A percentile compares a stretch with the other conserved stretches of the same genome.
Evolutionary conservation across 306 rosid species (phyloP).

Genomic region (Prinsepia uniflora): DNA sequence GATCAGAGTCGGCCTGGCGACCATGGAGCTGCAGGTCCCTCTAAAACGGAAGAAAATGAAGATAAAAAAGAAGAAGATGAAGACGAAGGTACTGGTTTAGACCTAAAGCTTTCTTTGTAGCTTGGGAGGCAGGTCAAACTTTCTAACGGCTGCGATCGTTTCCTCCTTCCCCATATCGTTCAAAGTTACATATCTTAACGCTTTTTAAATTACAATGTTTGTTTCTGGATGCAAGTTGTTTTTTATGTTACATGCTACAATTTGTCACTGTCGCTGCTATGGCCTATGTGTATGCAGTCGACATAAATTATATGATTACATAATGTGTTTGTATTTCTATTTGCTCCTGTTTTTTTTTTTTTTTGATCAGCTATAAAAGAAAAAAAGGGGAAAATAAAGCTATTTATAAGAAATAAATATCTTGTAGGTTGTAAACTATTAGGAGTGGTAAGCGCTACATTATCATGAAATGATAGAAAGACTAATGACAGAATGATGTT

Average conservation of each 20-base stretch:
- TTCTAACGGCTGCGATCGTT: neutral
- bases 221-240: neutral
- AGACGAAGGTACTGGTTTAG: slow-evolving; percentile 28
- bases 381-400: neutral
- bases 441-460: neutral
- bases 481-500: slow-evolving; percentile 3
- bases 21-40: slow-evolving; percentile 20
- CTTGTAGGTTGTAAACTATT: neutral
- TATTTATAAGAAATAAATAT: neutral
- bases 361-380: neutral
- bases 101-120: slow-evolving; percentile 68
- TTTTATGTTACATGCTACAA: neutral
- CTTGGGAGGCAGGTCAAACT: neutral
- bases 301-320: too few relatives aligned
- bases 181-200: neutral
- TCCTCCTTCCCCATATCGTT: neutral
- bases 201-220: neutral
- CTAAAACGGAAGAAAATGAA: slow-evolving; percentile 20
- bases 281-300: too few relatives aligned
- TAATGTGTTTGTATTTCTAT: neutral
- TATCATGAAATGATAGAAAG: neutral
- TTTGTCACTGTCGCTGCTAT: neutral
- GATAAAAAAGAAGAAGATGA: slow-evolving; percentile 16
- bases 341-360: neutral
- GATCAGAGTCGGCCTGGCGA: slow-evolving; percentile 7